Percentiles rank a stretch among this genome's conserved stretches.
Evolutionary conservation across 2,329 filamentous ascomycete genomes (phyloP).

Genomic region (Sclerotinia trifoliorum): DNA sequence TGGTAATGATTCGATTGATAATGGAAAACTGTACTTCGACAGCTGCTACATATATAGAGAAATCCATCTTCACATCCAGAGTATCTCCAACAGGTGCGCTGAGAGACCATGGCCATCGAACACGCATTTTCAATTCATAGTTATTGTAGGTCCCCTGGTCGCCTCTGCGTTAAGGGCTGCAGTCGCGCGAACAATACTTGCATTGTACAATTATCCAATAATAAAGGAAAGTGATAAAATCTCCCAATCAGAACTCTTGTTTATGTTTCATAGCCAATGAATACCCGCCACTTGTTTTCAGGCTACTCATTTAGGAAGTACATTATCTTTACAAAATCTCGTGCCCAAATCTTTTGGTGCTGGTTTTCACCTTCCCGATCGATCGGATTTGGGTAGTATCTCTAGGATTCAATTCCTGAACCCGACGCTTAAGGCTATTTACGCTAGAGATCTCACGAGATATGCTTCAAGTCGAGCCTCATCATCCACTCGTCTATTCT

Average conservation of each 20-base stretch:
- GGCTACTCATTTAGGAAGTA: slow-evolving; percentile 13
- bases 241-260: slow-evolving; percentile 11
- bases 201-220: slow-evolving; percentile 20
- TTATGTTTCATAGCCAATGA: slow-evolving; percentile 13
- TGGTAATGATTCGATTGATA: not conserved
- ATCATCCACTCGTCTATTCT: slow-evolving; percentile 18
- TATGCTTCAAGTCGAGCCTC: slow-evolving; percentile 4
- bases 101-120: slow-evolving; percentile 13
- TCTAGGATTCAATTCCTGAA: slow-evolving; percentile 20
- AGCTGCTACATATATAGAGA: slow-evolving; percentile 22
- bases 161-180: slow-evolving; percentile 16
- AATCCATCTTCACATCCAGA: slow-evolving; percentile 15
- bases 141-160: slow-evolving; percentile 6
- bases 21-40: slow-evolving; percentile 7
- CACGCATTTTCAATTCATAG: slow-evolving; percentile 11
- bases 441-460: slow-evolving; percentile 14
- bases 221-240: not conserved
- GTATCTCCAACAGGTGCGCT: slow-evolving; percentile 17
- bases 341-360: slow-evolving; percentile 7
- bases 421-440: slow-evolving; percentile 10
- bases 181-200: slow-evolving; percentile 6
- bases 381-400: slow-evolving; percentile 21
- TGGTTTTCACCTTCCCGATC: slow-evolving; percentile 3
- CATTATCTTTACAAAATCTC: slow-evolving; percentile 4
- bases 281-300: slow-evolving; percentile 18